Evolutionary conservation across 1,284 basidiomycete genomes (phyloP), one percentile per base, ranked within the genome.

Genomic region (Leccinum solheimii): DNA sequence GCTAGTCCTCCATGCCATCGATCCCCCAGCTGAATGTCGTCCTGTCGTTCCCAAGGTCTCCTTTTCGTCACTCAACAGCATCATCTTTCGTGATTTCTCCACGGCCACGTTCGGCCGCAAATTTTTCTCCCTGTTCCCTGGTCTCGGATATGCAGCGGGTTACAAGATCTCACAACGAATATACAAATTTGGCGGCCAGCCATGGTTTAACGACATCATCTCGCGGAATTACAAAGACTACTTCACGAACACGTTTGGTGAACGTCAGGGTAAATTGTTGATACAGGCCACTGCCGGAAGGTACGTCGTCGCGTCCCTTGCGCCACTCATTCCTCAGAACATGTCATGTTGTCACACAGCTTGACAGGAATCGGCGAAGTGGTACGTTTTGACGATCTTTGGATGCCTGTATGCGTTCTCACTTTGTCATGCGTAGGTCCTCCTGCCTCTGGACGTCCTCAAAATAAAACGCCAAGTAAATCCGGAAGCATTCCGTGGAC

Each of bases 381-480:
- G 64, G 94, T 95, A 69, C 61, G 87, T 82, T 38, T 9, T 23
- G 1, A 34, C 40, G 10, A 45, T 40, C 38, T 3, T 52, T 9
- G 58, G 19, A 8, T 57, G 34, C 7, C 3, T 27, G 14, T 55
- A 51, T 57, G 26, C 14, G 16, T 53, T 32, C 56, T 64, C n/a
- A 61, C 38, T 16, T 5, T n/a, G 8, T 57, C 16, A 43, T 36
- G 21, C 2, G 0, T 62, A 90, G 87, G 90, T 96, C 23, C 87
- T 99, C 19, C 85, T 99, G 27, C 97, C 97, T 0, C 83, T 99
- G 5, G 97, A 99, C 72, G 96, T 90, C 30, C 87, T 99, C 72
- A 99, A 99, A 80, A 99, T 99, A 79, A 98, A 98, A 82, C 90
- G 96, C 66, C 95, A 98, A 80, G 95, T 96, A 65, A 97, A 97